These are phyloP conservation scores for Solanum verrucosum DNA, from an alignment of 257 asterid species.

Conservation along the genomic window DNA sequence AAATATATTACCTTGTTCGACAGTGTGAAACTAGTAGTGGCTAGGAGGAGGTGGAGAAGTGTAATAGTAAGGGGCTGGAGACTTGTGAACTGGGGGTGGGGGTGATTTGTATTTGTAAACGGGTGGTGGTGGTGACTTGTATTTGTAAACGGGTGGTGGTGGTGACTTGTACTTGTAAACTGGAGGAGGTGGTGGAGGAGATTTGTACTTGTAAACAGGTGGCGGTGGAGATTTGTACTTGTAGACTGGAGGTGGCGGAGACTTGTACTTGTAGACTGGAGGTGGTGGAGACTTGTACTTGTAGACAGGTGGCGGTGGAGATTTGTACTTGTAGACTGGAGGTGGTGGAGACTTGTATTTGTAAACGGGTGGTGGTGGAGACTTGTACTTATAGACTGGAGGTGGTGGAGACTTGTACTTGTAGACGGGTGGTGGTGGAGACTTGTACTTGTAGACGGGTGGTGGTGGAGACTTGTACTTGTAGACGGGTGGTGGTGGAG, in stretches of 20 bases:
- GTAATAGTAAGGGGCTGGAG: neutral
- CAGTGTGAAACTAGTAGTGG: constrained; percentile 4
- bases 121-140: neutral
- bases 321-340: neutral
- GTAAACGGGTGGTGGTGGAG: neutral
- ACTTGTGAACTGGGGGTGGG: neutral
- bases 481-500: neutral
- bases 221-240: neutral
- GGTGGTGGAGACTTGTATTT: neutral
- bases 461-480: neutral
- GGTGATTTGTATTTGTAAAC: neutral
- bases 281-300: neutral
- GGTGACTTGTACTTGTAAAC: neutral
- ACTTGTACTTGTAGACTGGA: neutral
- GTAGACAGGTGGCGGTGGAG: neutral
- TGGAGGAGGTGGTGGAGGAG: constrained; percentile 6
- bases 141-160: neutral
- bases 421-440: neutral
- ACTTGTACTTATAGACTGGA: neutral
- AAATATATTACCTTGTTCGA: neutral
- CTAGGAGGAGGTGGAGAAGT: constrained; percentile 18
- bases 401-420: neutral
- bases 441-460: neutral
- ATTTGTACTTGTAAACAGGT: neutral
- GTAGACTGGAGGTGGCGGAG: neutral